These are phyloP conservation scores for thale cress (Arabidopsis thaliana) DNA, from an alignment of 345 rosid species.

Conservation along the genomic window TAIR10.1 NC_003076.8:5506001-5506500, in stretches of 20 bases:
- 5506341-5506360: neutral
- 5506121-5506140: slow-evolving; percentile 83
- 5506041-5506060: slow-evolving; percentile 92
- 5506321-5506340: slow-evolving; percentile 17
- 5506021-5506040: slow-evolving; percentile 92
- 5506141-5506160: slow-evolving; percentile 85
- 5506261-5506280: slow-evolving; percentile 7
- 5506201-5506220: slow-evolving; percentile 15
- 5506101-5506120: slow-evolving; percentile 97
- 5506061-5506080: slow-evolving; percentile 92
- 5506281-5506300: neutral
- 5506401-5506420: slow-evolving; percentile 90
- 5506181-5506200: slow-evolving; percentile 58
- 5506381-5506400: slow-evolving; percentile 87
- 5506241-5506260: slow-evolving; percentile 17
- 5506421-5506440: slow-evolving; percentile 94
- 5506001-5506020: slow-evolving; percentile 96
- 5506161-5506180: slow-evolving; percentile 95
- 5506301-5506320: slow-evolving; percentile 14
- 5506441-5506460: slow-evolving; percentile 88
- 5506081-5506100: slow-evolving; percentile 96
- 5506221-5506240: slow-evolving; percentile 4
- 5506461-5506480: slow-evolving; percentile 63
- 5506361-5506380: slow-evolving; percentile 86
- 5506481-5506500: slow-evolving; percentile 68